Percentiles rank a stretch among this genome's conserved stretches.
phyloP scores from a whole-genome alignment of 371 early-diverging fungal genomes.

The Circinella umbellata region DNA sequence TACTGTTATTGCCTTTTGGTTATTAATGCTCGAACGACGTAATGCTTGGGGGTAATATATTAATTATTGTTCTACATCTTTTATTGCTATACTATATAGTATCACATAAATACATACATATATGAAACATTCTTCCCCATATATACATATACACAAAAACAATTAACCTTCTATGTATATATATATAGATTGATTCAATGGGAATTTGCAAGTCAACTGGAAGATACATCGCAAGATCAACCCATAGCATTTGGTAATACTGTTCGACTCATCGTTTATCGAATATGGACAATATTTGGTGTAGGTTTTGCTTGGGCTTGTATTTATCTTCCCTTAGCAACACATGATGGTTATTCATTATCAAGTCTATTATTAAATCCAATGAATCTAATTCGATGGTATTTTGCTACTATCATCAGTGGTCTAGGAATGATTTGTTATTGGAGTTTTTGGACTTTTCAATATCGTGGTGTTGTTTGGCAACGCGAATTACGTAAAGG shows the following conservation, averaged over 20 bases:
- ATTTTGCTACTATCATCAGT: slow-evolving; percentile 54
- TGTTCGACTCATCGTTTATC: slow-evolving; percentile 39
- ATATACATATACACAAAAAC: background rate
- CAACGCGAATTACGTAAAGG: slow-evolving; percentile 65
- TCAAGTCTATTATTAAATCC: slow-evolving; percentile 45
- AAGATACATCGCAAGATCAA: slow-evolving; percentile 20
- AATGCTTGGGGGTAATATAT: slow-evolving; percentile 63
- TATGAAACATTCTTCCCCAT: background rate
- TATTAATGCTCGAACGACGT: slow-evolving; percentile 59
- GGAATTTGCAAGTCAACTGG: slow-evolving; percentile 62
- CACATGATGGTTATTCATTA: slow-evolving; percentile 46
- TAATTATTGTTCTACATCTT: too few species aligned
- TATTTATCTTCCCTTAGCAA: slow-evolving; percentile 55
- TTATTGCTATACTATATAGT: too few species aligned
- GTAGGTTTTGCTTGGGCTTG: slow-evolving; percentile 65
- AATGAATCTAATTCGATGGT: slow-evolving; percentile 44
- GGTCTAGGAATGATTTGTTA: slow-evolving; percentile 64
- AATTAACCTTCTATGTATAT: background rate
- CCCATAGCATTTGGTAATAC: background rate
- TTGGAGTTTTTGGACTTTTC: slow-evolving; percentile 76
- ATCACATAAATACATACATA: slow-evolving; percentile 32
- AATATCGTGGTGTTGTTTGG: slow-evolving; percentile 69
- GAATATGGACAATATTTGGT: slow-evolving; percentile 65
- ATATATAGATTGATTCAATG: slow-evolving; percentile 29
- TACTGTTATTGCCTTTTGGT: slow-evolving; percentile 44